Percentiles rank a stretch among this genome's conserved stretches.
Evolutionary conservation across 805 yeast species (phyloP).

Genomic region (Zygosaccharomyces pseudorouxii): DNA sequence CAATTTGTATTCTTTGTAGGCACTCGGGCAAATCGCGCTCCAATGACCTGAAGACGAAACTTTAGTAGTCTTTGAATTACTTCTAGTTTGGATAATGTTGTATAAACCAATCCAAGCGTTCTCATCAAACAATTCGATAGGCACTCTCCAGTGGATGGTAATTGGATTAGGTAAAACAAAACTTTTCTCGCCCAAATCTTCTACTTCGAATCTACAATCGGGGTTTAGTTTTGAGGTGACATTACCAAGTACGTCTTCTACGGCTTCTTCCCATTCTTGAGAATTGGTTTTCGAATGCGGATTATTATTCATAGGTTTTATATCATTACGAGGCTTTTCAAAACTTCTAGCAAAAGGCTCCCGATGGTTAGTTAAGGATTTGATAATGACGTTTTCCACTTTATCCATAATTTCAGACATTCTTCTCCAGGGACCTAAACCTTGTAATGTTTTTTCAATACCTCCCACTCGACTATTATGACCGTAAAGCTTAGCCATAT

Average conservation of each 20-base stretch:
- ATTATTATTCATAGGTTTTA: background rate
- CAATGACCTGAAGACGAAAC: slow-evolving; percentile 65
- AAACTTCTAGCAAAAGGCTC: slow-evolving; percentile 38
- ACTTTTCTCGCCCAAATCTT: slow-evolving; percentile 30
- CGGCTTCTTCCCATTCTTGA: slow-evolving; percentile 21
- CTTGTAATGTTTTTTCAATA: slow-evolving; percentile 40
- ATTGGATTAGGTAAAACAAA: slow-evolving; percentile 42
- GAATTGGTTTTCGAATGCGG: background rate
- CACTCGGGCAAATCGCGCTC: slow-evolving; percentile 42
- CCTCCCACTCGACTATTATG: slow-evolving; percentile 53
- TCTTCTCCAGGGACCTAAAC: slow-evolving; percentile 34
- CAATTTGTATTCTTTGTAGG: slow-evolving; percentile 29
- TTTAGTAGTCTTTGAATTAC: slow-evolving; percentile 50
- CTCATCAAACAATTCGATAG: slow-evolving; percentile 40
- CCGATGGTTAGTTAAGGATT: slow-evolving; percentile 37
- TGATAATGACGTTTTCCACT: slow-evolving; percentile 34
- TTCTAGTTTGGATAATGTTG: slow-evolving; percentile 54
- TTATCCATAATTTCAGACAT: slow-evolving; percentile 39
- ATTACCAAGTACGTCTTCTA: slow-evolving; percentile 18
- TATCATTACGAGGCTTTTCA: slow-evolving; percentile 4
- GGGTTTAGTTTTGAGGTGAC: slow-evolving; percentile 23
- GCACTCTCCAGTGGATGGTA: slow-evolving; percentile 50
- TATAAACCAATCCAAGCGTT: slow-evolving; percentile 79
- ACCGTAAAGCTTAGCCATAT: slow-evolving; percentile 73
- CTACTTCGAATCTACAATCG: slow-evolving; percentile 29